These are phyloP conservation scores for Cyclaneusma minus DNA, from an alignment of 2,329 filamentous ascomycete species.

Conservation along the genomic window DNA sequence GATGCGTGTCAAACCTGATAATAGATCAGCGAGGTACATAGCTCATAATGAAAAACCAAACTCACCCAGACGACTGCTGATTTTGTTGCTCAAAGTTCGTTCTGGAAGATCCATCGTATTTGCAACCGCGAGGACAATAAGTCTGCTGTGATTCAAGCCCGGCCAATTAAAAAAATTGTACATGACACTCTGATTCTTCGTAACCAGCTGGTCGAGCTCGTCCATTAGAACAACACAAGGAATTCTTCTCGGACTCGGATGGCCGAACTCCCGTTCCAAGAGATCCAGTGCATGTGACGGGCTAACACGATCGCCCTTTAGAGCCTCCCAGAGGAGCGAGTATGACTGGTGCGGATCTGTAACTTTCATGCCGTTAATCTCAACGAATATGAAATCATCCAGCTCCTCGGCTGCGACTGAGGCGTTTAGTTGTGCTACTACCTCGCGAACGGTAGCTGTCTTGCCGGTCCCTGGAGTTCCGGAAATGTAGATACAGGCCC, in stretches of 20 bases:
- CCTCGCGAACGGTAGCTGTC: conserved; percentile 91
- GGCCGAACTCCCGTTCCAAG: conserved; percentile 80
- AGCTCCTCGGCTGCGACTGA: conserved; percentile 79
- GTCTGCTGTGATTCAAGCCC: conserved; percentile 70
- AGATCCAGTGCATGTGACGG: conserved; percentile 83
- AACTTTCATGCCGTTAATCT: conserved; percentile 99
- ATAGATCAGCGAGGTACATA: conserved; percentile 1
- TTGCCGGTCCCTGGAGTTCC: conserved; percentile 97
- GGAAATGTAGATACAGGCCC: conserved; percentile 96
- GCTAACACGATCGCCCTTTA: conserved; percentile 85
- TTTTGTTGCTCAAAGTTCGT: conserved; percentile 93
- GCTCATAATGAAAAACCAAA: neutral
- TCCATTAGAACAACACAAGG: conserved; percentile 98
- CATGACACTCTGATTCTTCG: conserved; percentile 98
- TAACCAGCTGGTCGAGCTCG: conserved; percentile 92
- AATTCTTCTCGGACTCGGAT: conserved; percentile 77
- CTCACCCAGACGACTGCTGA: conserved; percentile 65
- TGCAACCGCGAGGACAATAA: conserved; percentile 93
- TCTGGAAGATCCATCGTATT: conserved; percentile 99
- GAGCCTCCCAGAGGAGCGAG: conserved; percentile 84
- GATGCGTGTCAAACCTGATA: conserved; percentile 65
- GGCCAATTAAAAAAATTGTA: conserved; percentile 99
- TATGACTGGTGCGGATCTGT: conserved; percentile 97
- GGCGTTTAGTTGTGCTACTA: conserved; percentile 77
- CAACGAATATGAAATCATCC: conserved; percentile 97